phyloP scores from a whole-genome alignment of 495 filamentous ascomycete species.

The Letharia columbiana region DNA sequence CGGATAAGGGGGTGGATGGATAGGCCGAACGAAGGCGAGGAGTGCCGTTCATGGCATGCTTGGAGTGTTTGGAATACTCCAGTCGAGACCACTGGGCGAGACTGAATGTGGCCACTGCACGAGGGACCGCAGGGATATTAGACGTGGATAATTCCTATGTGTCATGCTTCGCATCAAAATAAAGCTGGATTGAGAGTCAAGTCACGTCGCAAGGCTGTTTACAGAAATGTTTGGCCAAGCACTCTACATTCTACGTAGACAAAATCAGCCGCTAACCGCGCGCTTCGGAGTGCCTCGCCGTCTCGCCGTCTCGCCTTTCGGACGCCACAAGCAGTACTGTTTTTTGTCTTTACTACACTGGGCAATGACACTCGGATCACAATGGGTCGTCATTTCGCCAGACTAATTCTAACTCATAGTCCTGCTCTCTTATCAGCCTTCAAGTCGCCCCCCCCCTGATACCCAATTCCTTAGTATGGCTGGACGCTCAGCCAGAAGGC shows the following conservation, averaged over 20 bases:
- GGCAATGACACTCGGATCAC: background rate
- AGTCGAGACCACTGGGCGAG: background rate
- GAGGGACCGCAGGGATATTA: background rate
- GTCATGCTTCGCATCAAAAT: background rate
- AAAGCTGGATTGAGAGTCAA: background rate
- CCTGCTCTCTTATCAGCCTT: background rate
- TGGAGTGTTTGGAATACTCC: conserved; percentile 15
- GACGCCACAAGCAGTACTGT: background rate
- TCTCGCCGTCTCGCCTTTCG: background rate
- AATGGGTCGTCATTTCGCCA: background rate
- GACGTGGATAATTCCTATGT: background rate
- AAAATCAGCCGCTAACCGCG: background rate
- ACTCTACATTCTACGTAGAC: background rate
- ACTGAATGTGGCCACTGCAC: background rate
- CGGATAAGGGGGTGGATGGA: conserved; percentile 52
- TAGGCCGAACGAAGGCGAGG: conserved; percentile 65
- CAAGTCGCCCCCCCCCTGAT: too few species aligned
- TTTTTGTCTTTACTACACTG: background rate
- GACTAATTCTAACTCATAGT: background rate
- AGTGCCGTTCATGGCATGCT: conserved; percentile 66
- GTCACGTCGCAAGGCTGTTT: background rate
- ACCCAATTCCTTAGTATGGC: conserved; percentile 26
- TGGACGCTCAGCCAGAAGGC: conserved; percentile 32
- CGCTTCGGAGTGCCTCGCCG: background rate
- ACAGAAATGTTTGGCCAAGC: background rate